phyloP scores from a whole-genome alignment of 106 monocot species.

The Dactylorhiza incarnata region DNA sequence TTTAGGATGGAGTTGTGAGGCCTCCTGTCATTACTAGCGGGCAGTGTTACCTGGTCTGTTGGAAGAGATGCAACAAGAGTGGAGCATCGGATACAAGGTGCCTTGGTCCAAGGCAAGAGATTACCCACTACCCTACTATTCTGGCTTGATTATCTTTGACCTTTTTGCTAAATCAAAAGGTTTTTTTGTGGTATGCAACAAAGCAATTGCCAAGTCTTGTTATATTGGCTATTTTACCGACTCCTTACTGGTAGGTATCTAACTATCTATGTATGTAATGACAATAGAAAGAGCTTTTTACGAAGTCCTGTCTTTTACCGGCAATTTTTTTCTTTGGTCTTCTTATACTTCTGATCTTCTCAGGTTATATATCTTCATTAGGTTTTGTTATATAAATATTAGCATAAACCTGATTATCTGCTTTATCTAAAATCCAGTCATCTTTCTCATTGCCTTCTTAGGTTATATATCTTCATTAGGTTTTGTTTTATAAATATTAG shows the following conservation, averaged over 20 bases:
- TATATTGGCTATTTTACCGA: neutral
- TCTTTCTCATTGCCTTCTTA: slow-evolving; percentile 19
- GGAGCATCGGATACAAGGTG: neutral
- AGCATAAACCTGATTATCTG: neutral
- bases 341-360: neutral
- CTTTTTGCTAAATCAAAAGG: neutral
- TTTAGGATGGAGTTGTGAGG: neutral
- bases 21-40: neutral
- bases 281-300: too few species aligned
- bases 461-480: neutral
- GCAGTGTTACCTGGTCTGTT: neutral
- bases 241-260: neutral
- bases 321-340: neutral
- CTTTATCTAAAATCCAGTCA: slow-evolving; percentile 8
- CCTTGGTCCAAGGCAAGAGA: neutral
- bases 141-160: too few species aligned
- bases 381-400: neutral
- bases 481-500: neutral
- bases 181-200: neutral
- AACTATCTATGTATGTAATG: too few species aligned
- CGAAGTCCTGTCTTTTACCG: too few species aligned
- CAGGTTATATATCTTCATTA: neutral
- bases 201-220: neutral
- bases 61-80: neutral
- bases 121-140: neutral